Evolutionary conservation across 305 asterid genomes (phyloP).

Genomic region (Solanum hybrid): DNA sequence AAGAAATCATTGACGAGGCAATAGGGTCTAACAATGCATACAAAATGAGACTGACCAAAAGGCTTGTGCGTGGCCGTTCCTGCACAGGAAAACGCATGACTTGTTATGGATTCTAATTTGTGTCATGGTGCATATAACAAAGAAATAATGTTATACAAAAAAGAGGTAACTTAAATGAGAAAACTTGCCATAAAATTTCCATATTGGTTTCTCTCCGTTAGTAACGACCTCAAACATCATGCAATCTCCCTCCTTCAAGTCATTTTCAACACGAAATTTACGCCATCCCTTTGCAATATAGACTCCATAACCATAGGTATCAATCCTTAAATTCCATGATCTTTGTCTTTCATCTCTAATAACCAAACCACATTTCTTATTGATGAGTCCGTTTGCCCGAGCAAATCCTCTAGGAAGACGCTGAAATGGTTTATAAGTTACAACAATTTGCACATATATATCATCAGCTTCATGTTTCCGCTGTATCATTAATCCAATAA

Average conservation of each 20-base stretch:
- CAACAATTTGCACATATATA: background rate
- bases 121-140: background rate
- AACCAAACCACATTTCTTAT: background rate
- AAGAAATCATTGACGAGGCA: background rate
- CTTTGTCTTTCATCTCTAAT: background rate
- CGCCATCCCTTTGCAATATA: background rate
- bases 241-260: constrained; percentile 3
- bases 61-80: background rate
- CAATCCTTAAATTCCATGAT: background rate
- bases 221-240: background rate
- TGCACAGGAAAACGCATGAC: background rate
- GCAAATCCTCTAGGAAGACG: background rate
- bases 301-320: background rate
- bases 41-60: background rate
- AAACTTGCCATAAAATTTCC: background rate
- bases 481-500: background rate
- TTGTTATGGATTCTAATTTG: no score
- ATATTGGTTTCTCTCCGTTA: background rate
- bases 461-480: background rate
- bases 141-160: background rate
- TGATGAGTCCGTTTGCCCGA: background rate
- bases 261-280: background rate
- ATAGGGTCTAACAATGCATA: background rate
- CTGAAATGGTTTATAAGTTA: background rate
- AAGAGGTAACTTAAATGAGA: background rate